phyloP scores from a whole-genome alignment of 2,329 filamentous ascomycete species.

The Amauroascus niger region DNA sequence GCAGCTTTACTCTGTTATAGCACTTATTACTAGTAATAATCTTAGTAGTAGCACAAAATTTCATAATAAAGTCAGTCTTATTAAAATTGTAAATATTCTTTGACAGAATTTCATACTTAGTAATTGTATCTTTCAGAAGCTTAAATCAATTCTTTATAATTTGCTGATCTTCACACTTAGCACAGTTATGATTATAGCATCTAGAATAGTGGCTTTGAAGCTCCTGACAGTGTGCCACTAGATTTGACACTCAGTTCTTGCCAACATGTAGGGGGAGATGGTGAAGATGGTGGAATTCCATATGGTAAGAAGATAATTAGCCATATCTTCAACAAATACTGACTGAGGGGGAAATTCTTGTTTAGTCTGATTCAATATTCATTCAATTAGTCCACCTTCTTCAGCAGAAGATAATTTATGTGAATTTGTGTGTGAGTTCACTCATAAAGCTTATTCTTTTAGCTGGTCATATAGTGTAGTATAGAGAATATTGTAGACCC shows the following conservation, averaged over 20 bases:
- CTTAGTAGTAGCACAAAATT: slow-evolving; percentile 13
- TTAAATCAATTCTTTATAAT: not conserved
- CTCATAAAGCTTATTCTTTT: not conserved
- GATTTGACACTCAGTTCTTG: not conserved
- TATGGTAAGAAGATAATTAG: slow-evolving; percentile 11
- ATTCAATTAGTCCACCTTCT: slow-evolving; percentile 9
- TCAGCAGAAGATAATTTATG: slow-evolving; percentile 8
- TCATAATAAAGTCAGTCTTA: slow-evolving; percentile 19
- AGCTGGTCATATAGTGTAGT: slow-evolving; percentile 4
- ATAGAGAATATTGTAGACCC: slow-evolving; percentile 3
- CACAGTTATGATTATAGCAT: slow-evolving; percentile 6
- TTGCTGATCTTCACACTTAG: slow-evolving; percentile 9
- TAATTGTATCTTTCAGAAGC: not conserved
- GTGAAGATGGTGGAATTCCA: too few relatives aligned
- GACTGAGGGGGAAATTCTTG: slow-evolving; percentile 3
- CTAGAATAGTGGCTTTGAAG: not conserved
- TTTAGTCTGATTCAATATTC: slow-evolving; percentile 1
- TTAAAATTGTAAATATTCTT: slow-evolving; percentile 20
- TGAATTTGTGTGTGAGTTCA: slow-evolving; percentile 6
- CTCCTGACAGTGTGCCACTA: not conserved
- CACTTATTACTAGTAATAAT: slow-evolving; percentile 20
- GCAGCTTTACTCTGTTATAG: slow-evolving; percentile 8
- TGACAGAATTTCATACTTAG: slow-evolving; percentile 10
- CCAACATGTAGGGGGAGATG: not conserved
- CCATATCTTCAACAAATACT: slow-evolving; percentile 10